Conservation (phyloP, 805 yeast species). For the Yamadazyma ubonensis region DNA sequence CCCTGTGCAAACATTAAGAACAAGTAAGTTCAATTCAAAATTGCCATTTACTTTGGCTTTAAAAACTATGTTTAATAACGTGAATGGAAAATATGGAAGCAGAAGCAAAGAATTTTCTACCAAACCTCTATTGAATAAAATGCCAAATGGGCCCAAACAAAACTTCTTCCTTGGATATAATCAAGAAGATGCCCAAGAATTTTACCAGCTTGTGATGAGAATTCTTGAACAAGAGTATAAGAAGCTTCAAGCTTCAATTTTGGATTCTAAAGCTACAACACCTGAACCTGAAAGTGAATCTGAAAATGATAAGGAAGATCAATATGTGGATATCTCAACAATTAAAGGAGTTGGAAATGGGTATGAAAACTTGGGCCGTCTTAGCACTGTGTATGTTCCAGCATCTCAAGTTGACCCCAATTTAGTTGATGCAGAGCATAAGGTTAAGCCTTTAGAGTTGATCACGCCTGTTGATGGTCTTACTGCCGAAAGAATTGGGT, state of each 20-base stretch:
- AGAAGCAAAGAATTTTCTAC: conserved; percentile 64
- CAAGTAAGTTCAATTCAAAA: conserved; percentile 20
- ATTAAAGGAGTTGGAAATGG: conserved; percentile 32
- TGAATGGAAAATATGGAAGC: conserved; percentile 56
- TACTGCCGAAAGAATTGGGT: conserved; percentile 85
- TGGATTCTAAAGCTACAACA: conserved; percentile 11
- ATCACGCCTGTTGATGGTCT: conserved; percentile 92
- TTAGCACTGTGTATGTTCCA: conserved; percentile 69
- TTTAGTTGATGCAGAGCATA: conserved; percentile 40
- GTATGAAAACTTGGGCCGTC: conserved; percentile 50
- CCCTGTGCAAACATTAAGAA: conserved; percentile 5
- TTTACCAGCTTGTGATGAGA: conserved; percentile 75
- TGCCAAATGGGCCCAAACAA: conserved; percentile 77
- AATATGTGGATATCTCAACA: conserved; percentile 22
- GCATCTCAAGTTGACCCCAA: conserved; percentile 78
- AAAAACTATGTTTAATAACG: conserved; percentile 48
- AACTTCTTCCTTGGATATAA: conserved; percentile 79
- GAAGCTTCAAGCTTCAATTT: conserved; percentile 16
- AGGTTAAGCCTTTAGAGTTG: conserved; percentile 53
- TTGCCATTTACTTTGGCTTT: conserved; percentile 55
- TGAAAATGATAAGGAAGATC: conserved; percentile 7
- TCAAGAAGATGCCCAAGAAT: conserved; percentile 97
- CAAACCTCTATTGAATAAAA: conserved; percentile 55
- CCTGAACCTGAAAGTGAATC: conserved; percentile 21
- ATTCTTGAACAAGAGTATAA: conserved; percentile 61